These are phyloP conservation scores for Ochetophila trinervis DNA, from an alignment of 306 rosid species.

Conservation along the genomic window DNA sequence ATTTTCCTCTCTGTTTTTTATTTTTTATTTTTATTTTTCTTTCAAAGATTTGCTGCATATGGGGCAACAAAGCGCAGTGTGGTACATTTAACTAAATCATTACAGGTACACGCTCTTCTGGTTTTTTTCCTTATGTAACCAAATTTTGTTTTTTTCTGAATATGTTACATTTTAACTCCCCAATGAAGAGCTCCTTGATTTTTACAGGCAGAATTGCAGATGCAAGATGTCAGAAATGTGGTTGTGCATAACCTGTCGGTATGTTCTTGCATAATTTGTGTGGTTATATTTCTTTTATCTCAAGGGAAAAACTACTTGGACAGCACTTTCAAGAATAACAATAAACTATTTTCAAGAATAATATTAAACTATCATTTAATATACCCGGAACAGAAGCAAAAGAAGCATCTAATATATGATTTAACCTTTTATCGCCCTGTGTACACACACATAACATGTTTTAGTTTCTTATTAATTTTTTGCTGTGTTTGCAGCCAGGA, in stretches of 20 bases:
- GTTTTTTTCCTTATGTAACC: background rate
- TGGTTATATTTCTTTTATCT: background rate
- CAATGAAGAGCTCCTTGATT: conserved; percentile 11
- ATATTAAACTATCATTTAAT: no score
- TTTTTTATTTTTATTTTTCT: conserved; percentile 11
- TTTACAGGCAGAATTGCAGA: conserved; percentile 84
- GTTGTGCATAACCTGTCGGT: conserved; percentile 90
- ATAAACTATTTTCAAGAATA: no score
- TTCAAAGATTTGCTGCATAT: conserved; percentile 87
- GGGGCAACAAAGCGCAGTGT: conserved; percentile 99
- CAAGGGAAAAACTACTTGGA: background rate
- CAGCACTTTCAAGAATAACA: background rate
- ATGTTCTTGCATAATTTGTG: conserved; percentile 21
- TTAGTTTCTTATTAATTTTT: background rate
- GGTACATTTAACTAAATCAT: conserved; percentile 92
- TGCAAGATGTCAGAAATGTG: conserved; percentile 86
- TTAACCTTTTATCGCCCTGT: no score
- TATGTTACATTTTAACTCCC: background rate
- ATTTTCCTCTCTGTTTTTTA: conserved; percentile 12
- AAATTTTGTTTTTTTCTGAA: background rate
- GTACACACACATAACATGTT: no score
- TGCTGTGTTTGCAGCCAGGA: conserved; percentile 73
- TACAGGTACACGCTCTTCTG: conserved; percentile 52
- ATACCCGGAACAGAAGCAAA: background rate
- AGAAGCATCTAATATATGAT: background rate